Evolutionary conservation across 2,329 filamentous ascomycete genomes (phyloP), one percentile per base, ranked within the genome.

Genomic region (Penicillium sp.): DNA sequence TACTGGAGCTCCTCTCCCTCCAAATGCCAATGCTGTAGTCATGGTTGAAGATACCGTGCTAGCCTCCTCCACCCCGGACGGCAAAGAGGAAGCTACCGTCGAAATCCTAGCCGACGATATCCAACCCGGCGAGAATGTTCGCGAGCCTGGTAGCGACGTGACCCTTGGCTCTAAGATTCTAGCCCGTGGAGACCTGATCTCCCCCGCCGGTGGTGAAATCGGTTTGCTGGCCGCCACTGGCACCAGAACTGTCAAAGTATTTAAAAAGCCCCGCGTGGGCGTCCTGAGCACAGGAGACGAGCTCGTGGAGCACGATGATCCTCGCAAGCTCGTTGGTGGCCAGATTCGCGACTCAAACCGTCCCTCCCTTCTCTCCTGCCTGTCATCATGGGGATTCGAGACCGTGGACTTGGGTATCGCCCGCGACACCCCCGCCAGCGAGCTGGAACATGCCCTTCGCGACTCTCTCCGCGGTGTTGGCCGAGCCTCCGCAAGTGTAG

Each of bases 41-140:
- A 97, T 95, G 91, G 94, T 99, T 0, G 94, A 99, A 75, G 94
- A 97, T 68, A 99, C 94, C 0, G 76, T 87, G 1, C 79, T 99
- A 4, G 85, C 83, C 57, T 86, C 84, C 1, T 85, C 85, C 73
- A 94, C 91, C 0, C 86, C 89, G 0, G 90, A 96, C 63, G 89
- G 87, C 0, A 81, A 81, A 49, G 94, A 99, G 75, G 94, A 99
- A 73, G 87, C 87, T 47, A 89, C 92, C 58, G 84, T 99, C 2
- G 90, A 96, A 70, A 92, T 99, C 35, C 78, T 96, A 1, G 91
- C 90, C 0, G 85, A 87, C 26, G 85, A 84, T 8, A 85, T 97
- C 47, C 84, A 85, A 49, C 77, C 85, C 3, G 89, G 89, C 20
- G 92, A 97, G 70, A 99, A 99, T 62, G 85, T 99, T 22, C 86